Evolutionary conservation across 495 filamentous ascomycete genomes (phyloP).

Genomic region (Ascobolus immersus): DNA sequence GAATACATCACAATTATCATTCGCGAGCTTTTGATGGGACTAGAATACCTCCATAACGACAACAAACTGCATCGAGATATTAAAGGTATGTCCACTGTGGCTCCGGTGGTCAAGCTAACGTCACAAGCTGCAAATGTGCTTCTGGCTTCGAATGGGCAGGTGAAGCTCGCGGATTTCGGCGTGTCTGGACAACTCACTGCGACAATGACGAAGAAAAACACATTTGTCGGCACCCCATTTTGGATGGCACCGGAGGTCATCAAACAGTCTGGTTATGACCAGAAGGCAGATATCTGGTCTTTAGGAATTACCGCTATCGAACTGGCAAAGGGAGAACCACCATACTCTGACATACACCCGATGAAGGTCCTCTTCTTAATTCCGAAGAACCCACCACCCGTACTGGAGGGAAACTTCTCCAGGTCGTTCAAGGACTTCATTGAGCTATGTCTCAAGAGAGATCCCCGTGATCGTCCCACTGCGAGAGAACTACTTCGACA

Average conservation of each 20-base stretch:
- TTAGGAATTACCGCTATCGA: constrained; percentile 91
- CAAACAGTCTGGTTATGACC: constrained; percentile 86
- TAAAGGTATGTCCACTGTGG: constrained; percentile 25
- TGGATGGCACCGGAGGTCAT: constrained; percentile 99
- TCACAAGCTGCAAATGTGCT: constrained; percentile 56
- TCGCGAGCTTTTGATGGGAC: constrained; percentile 62
- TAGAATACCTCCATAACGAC: constrained; percentile 82
- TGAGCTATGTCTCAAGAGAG: constrained; percentile 66
- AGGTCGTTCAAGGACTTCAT: constrained; percentile 92
- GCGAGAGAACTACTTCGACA: constrained; percentile 80
- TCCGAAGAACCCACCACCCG: constrained; percentile 68
- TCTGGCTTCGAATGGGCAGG: constrained; percentile 62
- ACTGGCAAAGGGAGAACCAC: constrained; percentile 75
- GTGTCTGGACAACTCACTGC: constrained; percentile 91
- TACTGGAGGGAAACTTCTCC: constrained; percentile 59
- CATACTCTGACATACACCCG: constrained; percentile 69
- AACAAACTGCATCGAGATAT: constrained; percentile 96
- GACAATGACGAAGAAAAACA: constrained; percentile 93
- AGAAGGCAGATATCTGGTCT: constrained; percentile 95
- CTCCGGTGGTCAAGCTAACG: neutral
- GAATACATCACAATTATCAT: constrained; percentile 85
- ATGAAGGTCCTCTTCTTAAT: constrained; percentile 99
- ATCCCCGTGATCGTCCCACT: constrained; percentile 56
- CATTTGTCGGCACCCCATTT: constrained; percentile 95
- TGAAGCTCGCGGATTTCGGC: constrained; percentile 94